These are phyloP conservation scores for Macaranga tanarius DNA, from an alignment of 441 rosid genomes.

Conservation along the genomic window DNA sequence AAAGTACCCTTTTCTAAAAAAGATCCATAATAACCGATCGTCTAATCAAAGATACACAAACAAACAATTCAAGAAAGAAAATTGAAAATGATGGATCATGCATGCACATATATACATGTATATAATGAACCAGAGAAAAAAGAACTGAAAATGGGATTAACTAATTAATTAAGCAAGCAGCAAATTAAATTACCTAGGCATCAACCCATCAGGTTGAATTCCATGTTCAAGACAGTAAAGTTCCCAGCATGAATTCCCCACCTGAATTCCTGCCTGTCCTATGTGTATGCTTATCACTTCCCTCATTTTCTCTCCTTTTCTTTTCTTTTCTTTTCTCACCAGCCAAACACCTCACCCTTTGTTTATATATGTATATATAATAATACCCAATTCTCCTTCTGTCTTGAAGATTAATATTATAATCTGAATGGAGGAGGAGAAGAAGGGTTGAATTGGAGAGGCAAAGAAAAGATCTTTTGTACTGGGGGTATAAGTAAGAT, in stretches of 20 bases:
- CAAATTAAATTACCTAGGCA: slow-evolving; percentile 52
- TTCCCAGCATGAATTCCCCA: slow-evolving; percentile 79
- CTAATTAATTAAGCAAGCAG: background rate
- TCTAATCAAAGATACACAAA: background rate
- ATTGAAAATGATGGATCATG: no score
- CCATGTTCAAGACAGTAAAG: slow-evolving; percentile 79
- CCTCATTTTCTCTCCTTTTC: slow-evolving; percentile 44
- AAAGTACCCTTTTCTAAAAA: background rate
- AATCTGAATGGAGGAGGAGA: background rate
- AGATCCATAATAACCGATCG: no score
- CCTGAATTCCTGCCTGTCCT: slow-evolving; percentile 84
- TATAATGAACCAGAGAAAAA: background rate
- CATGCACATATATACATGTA: background rate
- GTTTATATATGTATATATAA: background rate
- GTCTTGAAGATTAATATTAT: background rate
- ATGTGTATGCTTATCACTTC: slow-evolving; percentile 74
- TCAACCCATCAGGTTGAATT: slow-evolving; percentile 69
- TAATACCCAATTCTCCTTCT: background rate
- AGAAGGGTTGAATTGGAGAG: background rate
- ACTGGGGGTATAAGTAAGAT: no score
- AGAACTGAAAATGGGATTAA: background rate
- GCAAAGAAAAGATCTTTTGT: background rate
- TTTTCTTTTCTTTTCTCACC: background rate
- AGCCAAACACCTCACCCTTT: background rate
- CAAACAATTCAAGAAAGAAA: no score